These are phyloP conservation scores for Fusarium stilboides DNA, from an alignment of 2,329 filamentous ascomycete species.

Conservation along the genomic window DNA sequence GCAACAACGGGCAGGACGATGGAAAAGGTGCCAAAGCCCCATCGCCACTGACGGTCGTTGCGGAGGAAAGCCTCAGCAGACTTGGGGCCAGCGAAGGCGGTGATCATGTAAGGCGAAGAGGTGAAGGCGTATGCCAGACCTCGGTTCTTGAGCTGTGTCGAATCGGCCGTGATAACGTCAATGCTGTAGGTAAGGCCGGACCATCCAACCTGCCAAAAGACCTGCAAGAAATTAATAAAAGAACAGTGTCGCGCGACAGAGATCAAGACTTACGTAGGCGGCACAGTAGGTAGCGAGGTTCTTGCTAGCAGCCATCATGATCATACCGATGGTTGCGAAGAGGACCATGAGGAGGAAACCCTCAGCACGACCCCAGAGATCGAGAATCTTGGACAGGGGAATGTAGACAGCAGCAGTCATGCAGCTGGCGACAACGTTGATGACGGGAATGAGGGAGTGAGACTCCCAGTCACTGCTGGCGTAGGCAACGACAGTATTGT, in stretches of 20 bases:
- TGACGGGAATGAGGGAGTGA: conserved; percentile 69
- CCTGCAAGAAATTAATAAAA: conserved; percentile 49
- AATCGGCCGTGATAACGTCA: conserved; percentile 77
- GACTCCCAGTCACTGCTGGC: conserved; percentile 66
- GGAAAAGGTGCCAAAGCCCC: conserved; percentile 72
- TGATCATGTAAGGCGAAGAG: conserved; percentile 63
- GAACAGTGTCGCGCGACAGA: fast-evolving
- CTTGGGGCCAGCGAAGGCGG: conserved; percentile 56
- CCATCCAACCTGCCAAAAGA: conserved; percentile 75
- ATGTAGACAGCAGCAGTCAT: conserved; percentile 74
- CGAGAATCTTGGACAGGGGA: conserved; percentile 73
- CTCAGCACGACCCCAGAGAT: conserved; percentile 74
- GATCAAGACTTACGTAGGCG: conserved; percentile 56
- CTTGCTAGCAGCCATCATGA: conserved; percentile 73
- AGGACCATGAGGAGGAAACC: conserved; percentile 69
- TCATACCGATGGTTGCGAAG: conserved; percentile 66
- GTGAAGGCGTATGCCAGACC: conserved; percentile 59
- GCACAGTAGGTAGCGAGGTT: conserved; percentile 63
- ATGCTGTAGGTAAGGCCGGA: conserved; percentile 74
- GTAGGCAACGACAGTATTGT: conserved; percentile 60
- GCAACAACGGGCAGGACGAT: conserved; percentile 75
- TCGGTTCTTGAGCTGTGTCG: conserved; percentile 61
- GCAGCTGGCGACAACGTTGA: conserved; percentile 67
- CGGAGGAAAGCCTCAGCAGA: conserved; percentile 45
- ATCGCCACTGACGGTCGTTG: conserved; percentile 44